These are phyloP conservation scores for Hortaea werneckii DNA, from an alignment of 2,329 filamentous ascomycete genomes.

Conservation along the genomic window DNA sequence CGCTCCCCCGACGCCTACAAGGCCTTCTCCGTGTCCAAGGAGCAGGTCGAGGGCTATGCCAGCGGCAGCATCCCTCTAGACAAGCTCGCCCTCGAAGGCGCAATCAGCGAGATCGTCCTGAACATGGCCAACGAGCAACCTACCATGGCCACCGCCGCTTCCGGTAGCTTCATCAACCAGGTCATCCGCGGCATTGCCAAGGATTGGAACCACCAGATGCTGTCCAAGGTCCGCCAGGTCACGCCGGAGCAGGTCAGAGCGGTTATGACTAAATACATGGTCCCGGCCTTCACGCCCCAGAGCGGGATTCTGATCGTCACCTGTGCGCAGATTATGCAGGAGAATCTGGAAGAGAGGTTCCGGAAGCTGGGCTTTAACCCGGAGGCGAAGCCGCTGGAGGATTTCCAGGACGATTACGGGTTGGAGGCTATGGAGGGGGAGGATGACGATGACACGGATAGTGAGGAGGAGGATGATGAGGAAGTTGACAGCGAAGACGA, in stretches of 20 bases:
- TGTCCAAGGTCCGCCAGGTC: constrained; percentile 68
- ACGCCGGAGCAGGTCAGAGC: constrained; percentile 64
- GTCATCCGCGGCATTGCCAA: constrained; percentile 67
- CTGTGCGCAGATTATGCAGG: constrained; percentile 73
- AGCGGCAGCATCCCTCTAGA: constrained; percentile 65
- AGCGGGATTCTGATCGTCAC: constrained; percentile 81
- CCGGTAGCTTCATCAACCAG: constrained; percentile 70
- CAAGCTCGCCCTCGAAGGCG: constrained; percentile 73
- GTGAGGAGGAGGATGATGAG: constrained; percentile 45
- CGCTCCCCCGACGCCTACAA: constrained; percentile 82
- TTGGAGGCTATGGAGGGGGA: constrained; percentile 54
- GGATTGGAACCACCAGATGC: constrained; percentile 66
- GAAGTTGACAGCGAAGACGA: constrained; percentile 42
- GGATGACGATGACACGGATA: constrained; percentile 49
- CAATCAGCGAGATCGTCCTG: constrained; percentile 81
- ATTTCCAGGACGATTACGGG: constrained; percentile 87
- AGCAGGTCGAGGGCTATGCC: constrained; percentile 64
- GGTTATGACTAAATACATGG: constrained; percentile 62
- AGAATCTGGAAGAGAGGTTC: constrained; percentile 70
- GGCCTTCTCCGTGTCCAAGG: constrained; percentile 67
- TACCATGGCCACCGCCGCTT: constrained; percentile 72
- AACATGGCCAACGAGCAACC: constrained; percentile 79
- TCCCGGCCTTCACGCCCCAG: constrained; percentile 70
- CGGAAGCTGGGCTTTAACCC: constrained; percentile 67
- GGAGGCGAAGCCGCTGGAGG: constrained; percentile 59